Conservation (phyloP, 208 protist genomes). For the Crithidia expoeki region DNA sequence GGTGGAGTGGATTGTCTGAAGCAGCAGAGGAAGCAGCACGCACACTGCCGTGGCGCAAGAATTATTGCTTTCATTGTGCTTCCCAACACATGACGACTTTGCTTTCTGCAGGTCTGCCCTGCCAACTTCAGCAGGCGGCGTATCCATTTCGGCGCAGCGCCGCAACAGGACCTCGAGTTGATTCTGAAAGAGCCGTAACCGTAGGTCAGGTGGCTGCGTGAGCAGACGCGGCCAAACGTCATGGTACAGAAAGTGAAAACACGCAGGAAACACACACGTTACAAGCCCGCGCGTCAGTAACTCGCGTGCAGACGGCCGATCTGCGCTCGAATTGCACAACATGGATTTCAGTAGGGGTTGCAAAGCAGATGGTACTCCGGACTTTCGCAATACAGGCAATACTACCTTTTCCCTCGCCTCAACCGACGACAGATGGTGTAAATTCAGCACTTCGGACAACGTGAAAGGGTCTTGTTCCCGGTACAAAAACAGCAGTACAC, state of each 20-base stretch:
- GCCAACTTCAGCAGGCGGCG: neutral
- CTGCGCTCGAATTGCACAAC: constrained; percentile 31
- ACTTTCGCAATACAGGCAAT: constrained; percentile 21
- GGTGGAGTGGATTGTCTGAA: constrained; percentile 47
- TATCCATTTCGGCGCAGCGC: constrained; percentile 8
- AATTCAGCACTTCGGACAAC: constrained; percentile 60
- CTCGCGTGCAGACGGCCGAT: constrained; percentile 55
- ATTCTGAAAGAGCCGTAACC: constrained; percentile 50
- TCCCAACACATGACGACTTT: neutral
- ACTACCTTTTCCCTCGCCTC: constrained; percentile 23
- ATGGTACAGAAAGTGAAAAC: constrained; percentile 45
- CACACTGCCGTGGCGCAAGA: constrained; percentile 20
- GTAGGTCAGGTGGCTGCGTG: constrained; percentile 45
- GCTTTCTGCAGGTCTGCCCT: too few species aligned
- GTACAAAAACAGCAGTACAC: constrained; percentile 74
- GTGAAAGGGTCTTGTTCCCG: constrained; percentile 71
- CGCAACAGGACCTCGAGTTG: constrained; percentile 20
- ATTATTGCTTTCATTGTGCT: neutral
- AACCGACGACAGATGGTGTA: constrained; percentile 38
- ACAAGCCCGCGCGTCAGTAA: constrained; percentile 31
- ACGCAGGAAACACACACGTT: constrained; percentile 53
- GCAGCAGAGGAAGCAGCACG: constrained; percentile 56
- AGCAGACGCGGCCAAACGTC: constrained; percentile 58
- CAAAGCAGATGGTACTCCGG: constrained; percentile 14
- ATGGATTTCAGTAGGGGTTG: constrained; percentile 35